A percentile compares a stretch with the other conserved stretches of the same genome.
Evolutionary conservation across 441 rosid species (phyloP).

Genomic region (Corymbia calophylla): DNA sequence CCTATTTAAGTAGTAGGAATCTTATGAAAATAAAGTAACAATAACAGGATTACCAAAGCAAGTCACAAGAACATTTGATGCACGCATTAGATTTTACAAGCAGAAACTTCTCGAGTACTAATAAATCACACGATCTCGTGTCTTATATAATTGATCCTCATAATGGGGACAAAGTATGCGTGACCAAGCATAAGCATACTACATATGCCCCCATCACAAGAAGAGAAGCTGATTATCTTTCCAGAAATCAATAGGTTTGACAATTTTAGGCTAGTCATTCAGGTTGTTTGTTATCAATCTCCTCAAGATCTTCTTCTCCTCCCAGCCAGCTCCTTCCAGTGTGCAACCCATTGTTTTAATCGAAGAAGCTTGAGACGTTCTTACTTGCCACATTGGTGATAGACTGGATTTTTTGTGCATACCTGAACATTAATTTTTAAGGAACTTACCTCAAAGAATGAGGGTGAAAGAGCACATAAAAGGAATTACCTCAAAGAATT

Average conservation of each 20-base stretch:
- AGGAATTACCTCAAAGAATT: too few relatives aligned
- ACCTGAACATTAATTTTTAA: conserved; percentile 25
- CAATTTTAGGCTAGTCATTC: background rate
- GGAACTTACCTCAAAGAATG: background rate
- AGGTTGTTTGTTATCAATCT: conserved; percentile 55
- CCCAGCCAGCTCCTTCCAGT: conserved; percentile 90
- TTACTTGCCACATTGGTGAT: conserved; percentile 83
- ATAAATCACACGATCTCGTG: background rate
- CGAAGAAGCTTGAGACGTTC: conserved; percentile 66
- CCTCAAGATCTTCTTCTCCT: conserved; percentile 56
- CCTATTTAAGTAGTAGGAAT: background rate
- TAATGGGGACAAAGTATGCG: background rate
- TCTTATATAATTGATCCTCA: background rate
- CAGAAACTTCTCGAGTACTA: background rate
- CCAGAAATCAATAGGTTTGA: background rate
- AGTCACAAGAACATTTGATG: background rate
- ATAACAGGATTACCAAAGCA: background rate
- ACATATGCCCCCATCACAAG: background rate
- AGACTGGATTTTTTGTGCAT: conserved; percentile 79
- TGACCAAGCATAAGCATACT: background rate
- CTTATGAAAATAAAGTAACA: background rate
- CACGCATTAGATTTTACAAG: background rate
- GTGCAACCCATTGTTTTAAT: conserved; percentile 56
- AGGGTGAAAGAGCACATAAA: background rate
- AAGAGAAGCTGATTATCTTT: background rate